A percentile compares a stretch with the other conserved stretches of the same genome.
Evolutionary conservation across 441 rosid genomes (phyloP).

Genomic region (Pelargonium australe): DNA sequence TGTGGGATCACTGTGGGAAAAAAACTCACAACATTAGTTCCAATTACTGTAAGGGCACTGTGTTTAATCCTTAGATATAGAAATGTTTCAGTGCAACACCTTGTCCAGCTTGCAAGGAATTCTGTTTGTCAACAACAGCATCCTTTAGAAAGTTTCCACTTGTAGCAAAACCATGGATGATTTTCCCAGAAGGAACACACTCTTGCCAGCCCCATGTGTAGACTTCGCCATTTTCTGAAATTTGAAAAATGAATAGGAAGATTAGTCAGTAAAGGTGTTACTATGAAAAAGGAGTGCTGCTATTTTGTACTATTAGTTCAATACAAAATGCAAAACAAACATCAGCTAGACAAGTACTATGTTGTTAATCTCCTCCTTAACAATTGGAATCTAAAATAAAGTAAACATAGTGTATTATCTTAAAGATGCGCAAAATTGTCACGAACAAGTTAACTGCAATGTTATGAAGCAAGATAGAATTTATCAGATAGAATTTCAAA

Average conservation of each 20-base stretch:
- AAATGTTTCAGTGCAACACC: slow-evolving; percentile 34
- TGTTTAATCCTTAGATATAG: slow-evolving; percentile 1
- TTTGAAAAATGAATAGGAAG: slow-evolving; percentile 12
- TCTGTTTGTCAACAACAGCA: slow-evolving; percentile 49
- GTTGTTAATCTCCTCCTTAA: not conserved
- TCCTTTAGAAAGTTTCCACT: slow-evolving; percentile 26
- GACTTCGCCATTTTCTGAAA: slow-evolving; percentile 60
- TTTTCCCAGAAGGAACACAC: slow-evolving; percentile 86
- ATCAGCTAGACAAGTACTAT: not conserved
- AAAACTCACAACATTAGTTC: slow-evolving; percentile 14
- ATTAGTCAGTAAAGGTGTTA: not conserved
- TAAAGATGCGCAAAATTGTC: not conserved
- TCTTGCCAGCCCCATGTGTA: slow-evolving; percentile 99
- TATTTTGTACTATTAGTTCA: not conserved
- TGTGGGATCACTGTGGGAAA: slow-evolving; percentile 44
- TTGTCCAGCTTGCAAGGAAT: slow-evolving; percentile 50
- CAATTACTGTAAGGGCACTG: slow-evolving; percentile 15
- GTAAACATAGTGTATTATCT: no score
- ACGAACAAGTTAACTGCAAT: not conserved
- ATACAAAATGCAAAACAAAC: not conserved
- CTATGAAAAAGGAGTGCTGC: not conserved
- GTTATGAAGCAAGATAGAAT: not conserved
- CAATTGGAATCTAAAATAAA: no score
- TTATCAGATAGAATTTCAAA: not conserved
- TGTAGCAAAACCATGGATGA: slow-evolving; percentile 13